Percentiles rank a stretch among this genome's conserved stretches.
Evolutionary conservation across 1,284 basidiomycete genomes (phyloP).

Genomic region (Malassezia sympodialis): DNA sequence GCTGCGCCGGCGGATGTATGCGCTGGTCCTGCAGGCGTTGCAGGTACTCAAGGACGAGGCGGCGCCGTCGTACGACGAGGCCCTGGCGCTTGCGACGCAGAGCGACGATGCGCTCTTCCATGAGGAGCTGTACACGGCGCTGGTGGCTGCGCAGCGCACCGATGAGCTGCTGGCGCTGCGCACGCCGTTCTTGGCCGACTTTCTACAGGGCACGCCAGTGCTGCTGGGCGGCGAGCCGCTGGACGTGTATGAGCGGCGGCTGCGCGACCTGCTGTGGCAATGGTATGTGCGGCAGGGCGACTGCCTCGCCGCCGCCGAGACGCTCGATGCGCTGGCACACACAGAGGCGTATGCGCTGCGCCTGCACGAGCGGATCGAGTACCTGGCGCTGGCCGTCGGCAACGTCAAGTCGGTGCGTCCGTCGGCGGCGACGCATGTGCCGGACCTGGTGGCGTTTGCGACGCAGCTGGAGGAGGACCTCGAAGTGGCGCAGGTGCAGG

Average conservation of each 20-base stretch:
- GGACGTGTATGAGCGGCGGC: conserved; percentile 21
- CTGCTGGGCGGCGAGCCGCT: conserved; percentile 54
- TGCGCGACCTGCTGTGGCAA: conserved; percentile 88
- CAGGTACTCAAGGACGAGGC: conserved; percentile 59
- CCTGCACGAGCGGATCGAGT: conserved; percentile 42
- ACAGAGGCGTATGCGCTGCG: conserved; percentile 59
- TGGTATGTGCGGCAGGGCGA: conserved; percentile 61
- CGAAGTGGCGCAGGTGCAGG: conserved; percentile 90
- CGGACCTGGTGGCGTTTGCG: conserved; percentile 78
- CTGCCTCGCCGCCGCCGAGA: conserved; percentile 79
- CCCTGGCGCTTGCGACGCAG: conserved; percentile 56
- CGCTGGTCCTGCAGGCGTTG: conserved; percentile 58
- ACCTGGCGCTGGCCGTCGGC: conserved; percentile 63
- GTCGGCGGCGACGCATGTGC: conserved; percentile 56
- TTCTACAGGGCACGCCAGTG: conserved; percentile 70
- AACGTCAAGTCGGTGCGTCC: conserved; percentile 63
- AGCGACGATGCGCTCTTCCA: conserved; percentile 88
- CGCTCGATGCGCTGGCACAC: conserved; percentile 74
- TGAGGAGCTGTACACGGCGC: conserved; percentile 86
- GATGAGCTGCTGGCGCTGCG: conserved; percentile 64
- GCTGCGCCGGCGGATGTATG: conserved; percentile 59
- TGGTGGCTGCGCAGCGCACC: conserved; percentile 65
- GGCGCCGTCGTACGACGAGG: conserved; percentile 25
- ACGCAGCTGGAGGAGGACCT: conserved; percentile 88
- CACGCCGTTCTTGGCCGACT: conserved; percentile 73